Percentiles rank a stretch among this genome's conserved stretches.
These are phyloP conservation scores for Talaromyces liani DNA, from an alignment of 495 filamentous ascomycete species.

Conservation along the genomic window DNA sequence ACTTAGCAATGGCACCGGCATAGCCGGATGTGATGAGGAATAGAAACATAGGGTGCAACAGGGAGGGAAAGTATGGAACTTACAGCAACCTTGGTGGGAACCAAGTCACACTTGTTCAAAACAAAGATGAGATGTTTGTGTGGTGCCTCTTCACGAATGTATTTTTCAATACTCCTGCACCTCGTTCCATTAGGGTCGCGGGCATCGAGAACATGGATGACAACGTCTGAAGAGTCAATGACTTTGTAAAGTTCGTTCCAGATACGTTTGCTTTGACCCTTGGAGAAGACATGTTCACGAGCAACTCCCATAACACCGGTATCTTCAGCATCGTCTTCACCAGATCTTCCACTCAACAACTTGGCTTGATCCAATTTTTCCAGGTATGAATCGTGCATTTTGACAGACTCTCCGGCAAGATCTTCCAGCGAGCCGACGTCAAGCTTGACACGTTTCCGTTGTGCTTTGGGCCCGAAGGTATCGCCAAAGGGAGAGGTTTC, in stretches of 20 bases:
- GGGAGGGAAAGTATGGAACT: slow-evolving; percentile 39
- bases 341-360: slow-evolving; percentile 60
- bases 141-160: slow-evolving; percentile 83
- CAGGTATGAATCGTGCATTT: slow-evolving; percentile 70
- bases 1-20: slow-evolving; percentile 72
- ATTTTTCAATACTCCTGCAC: slow-evolving; percentile 86
- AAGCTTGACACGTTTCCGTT: slow-evolving; percentile 85
- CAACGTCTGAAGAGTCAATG: slow-evolving; percentile 91
- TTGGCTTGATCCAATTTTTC: slow-evolving; percentile 68
- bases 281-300: slow-evolving; percentile 83
- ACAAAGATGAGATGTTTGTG: slow-evolving; percentile 94
- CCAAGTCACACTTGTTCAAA: slow-evolving; percentile 91
- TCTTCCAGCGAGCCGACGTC: slow-evolving; percentile 73
- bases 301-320: slow-evolving; percentile 54
- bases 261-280: slow-evolving; percentile 90
- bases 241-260: slow-evolving; percentile 99
- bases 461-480: slow-evolving; percentile 88
- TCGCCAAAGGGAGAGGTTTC: slow-evolving; percentile 80
- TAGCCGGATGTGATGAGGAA: slow-evolving; percentile 14
- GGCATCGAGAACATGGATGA: slow-evolving; percentile 91
- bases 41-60: slow-evolving; percentile 12
- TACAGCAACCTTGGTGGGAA: slow-evolving; percentile 92
- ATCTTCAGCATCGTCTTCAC: slow-evolving; percentile 43
- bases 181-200: slow-evolving; percentile 86
- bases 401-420: slow-evolving; percentile 67